phyloP scores from a whole-genome alignment of 2,329 filamentous ascomycete species.

The Alternaria longipes region DNA sequence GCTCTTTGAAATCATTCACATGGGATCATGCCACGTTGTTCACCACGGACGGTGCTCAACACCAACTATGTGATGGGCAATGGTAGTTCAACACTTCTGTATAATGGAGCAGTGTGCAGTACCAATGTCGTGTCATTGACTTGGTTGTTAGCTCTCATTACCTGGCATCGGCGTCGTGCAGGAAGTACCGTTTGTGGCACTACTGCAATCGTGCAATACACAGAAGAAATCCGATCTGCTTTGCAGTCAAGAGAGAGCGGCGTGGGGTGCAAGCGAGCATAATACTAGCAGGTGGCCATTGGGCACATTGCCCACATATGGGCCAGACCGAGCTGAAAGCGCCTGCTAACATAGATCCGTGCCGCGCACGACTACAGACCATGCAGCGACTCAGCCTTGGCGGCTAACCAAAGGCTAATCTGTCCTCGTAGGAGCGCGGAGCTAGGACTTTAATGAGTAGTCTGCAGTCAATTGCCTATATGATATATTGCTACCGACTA shows the following conservation, averaged over 20 bases:
- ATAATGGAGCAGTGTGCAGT: neutral
- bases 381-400: constrained; percentile 9
- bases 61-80: neutral
- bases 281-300: neutral
- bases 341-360: neutral
- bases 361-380: neutral
- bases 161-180: neutral
- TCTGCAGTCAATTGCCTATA: neutral
- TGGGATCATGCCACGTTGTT: neutral
- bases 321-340: neutral
- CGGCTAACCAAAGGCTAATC: constrained; percentile 2
- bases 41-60: neutral
- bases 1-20: neutral
- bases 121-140: neutral
- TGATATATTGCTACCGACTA: neutral
- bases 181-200: neutral
- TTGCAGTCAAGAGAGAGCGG: too few relatives aligned
- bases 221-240: neutral
- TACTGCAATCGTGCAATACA: neutral
- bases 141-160: neutral
- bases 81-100: neutral
- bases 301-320: neutral
- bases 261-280: neutral
- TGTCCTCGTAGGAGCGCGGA: neutral
- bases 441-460: neutral